Base-by-base conservation (phyloP, 148 eudicot species). In the Hydrangea macrophylla region DNA sequence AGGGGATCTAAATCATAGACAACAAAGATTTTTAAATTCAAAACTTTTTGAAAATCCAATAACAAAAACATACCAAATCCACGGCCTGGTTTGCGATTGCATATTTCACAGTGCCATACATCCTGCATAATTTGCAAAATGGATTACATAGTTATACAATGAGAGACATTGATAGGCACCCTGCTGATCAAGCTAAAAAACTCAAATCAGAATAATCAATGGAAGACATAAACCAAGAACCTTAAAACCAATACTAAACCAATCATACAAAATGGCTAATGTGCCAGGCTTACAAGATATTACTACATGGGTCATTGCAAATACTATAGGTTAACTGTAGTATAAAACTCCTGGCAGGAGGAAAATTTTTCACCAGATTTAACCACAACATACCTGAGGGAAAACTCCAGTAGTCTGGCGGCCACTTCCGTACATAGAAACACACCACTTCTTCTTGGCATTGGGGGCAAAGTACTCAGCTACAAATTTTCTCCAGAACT, bases 381-480 rank as follows among this genome's bases (percentile, higher is more conserved):
- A n/a, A 31, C 30, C 5, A 22, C 28, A 73, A 42, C 83, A 66
- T 57, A 82, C 99, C 97, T 94, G 97, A 60, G 97, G 97, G 64
- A 91, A 85, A 61, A 94, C 97, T 70, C 97, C 99, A 58, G 88
- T 85, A 9, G 97, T 84, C 68, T 91, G 99, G 62, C 96, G 89
- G 20, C 97, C 96, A 73, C 81, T 88, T 84, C 97, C 98, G 80
- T 94, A 94, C 96, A 91, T 85, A 5, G 99, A 94, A 65, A 94
- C 96, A 73, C 99, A 94, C 99, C 99, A 94, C 70, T 87, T 94
- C 77, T 94, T 94, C 86, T 87, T 91, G 50, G 99, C 97, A 83
- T 81, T 87, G 27, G 97, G 99, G 72, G 99, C 93, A 76, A 83
- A 94, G 67, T 73, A 94, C 55, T 91, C 96, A 0, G 90, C 75